Evolutionary conservation across 1,284 basidiomycete species (phyloP).

Genomic region (Schizophyllum amplum): DNA sequence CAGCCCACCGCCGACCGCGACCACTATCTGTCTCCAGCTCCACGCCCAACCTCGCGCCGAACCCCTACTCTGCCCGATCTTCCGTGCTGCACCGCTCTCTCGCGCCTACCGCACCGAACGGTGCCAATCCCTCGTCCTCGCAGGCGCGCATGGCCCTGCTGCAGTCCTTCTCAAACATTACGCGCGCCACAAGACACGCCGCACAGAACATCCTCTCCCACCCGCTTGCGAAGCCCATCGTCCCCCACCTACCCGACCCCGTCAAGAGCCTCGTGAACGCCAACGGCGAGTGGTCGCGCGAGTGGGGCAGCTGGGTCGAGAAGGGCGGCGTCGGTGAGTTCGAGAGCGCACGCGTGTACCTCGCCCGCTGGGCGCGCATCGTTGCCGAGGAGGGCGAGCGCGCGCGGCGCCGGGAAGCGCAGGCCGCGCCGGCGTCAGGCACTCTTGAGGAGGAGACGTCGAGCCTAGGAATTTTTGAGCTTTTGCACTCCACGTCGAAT

Average conservation of each 20-base stretch:
- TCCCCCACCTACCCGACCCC: conserved; percentile 89
- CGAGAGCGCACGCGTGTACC: conserved; percentile 91
- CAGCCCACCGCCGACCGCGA: conserved; percentile 68
- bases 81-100: conserved; percentile 75
- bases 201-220: conserved; percentile 91
- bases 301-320: conserved; percentile 82
- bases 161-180: conserved; percentile 84
- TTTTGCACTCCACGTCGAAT: conserved; percentile 72
- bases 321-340: conserved; percentile 88
- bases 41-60: conserved; percentile 19
- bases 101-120: conserved; percentile 37
- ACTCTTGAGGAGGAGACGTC: conserved; percentile 58
- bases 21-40: conserved; percentile 40
- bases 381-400: conserved; percentile 95
- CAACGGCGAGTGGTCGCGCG: conserved; percentile 58
- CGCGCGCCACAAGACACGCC: conserved; percentile 80
- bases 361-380: conserved; percentile 93
- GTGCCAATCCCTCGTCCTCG: conserved; percentile 35
- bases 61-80: conserved; percentile 58
- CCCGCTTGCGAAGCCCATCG: conserved; percentile 87
- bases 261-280: conserved; percentile 82
- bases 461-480: conserved; percentile 82
- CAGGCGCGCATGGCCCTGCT: conserved; percentile 72
- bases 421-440: conserved; percentile 45
- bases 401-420: conserved; percentile 70